Evolutionary conservation across 139 green algal genomes (phyloP).

Genomic region (Limnomonas spitsbergensis): DNA sequence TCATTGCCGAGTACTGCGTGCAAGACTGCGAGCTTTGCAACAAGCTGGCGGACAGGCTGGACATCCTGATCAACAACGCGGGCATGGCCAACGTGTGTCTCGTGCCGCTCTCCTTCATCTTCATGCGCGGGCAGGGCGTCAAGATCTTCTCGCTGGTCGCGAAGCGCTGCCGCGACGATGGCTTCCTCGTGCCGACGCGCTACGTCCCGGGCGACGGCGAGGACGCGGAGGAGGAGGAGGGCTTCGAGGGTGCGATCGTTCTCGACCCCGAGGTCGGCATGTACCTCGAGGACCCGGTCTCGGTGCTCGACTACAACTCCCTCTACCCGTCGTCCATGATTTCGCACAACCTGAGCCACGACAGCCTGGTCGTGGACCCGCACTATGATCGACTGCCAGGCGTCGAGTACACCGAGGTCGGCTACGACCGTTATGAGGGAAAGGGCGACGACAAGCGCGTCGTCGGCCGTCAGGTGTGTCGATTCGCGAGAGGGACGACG

Average conservation of each 20-base stretch:
- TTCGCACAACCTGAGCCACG: conserved; percentile 12
- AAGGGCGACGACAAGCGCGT: background rate
- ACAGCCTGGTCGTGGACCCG: conserved; percentile 17
- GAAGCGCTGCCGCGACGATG: conserved; percentile 4
- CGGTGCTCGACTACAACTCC: conserved; percentile 29
- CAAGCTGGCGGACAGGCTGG: conserved; percentile 14
- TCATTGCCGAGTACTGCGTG: conserved; percentile 31
- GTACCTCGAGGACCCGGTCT: conserved; percentile 28
- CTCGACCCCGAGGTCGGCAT: conserved; percentile 23
- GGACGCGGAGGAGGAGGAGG: conserved; percentile 2
- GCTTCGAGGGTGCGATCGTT: conserved; percentile 32
- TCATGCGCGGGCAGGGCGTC: conserved; percentile 38
- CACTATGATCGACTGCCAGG: conserved; percentile 17
- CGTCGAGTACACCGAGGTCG: conserved; percentile 18
- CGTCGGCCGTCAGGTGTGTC: background rate
- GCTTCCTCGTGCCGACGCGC: conserved; percentile 9
- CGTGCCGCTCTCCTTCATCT: conserved; percentile 37
- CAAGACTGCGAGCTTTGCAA: conserved; percentile 34
- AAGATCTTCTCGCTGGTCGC: conserved; percentile 34
- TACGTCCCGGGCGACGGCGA: background rate
- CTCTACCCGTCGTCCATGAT: conserved; percentile 33
- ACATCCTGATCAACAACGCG: conserved; percentile 25
- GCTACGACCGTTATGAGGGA: conserved; percentile 9
- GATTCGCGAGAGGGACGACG: background rate
- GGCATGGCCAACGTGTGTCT: conserved; percentile 32